A percentile compares a stretch with the other conserved stretches of the same genome.
Conservation (phyloP, 2,329 filamentous ascomycete species). For the Elsinoe perseae region DNA sequence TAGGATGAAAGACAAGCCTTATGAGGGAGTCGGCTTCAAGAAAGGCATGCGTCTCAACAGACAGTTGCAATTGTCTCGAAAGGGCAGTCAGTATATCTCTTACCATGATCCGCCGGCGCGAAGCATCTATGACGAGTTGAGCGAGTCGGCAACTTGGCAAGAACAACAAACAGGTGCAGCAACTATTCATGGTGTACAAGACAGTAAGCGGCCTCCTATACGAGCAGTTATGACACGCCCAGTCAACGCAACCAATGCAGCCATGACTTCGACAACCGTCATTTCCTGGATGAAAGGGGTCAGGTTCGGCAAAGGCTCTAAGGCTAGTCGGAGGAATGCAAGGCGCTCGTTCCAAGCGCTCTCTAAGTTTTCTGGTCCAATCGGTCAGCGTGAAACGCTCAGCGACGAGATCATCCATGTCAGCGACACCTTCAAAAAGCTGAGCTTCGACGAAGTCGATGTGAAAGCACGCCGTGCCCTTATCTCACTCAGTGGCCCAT, state of each 20-base stretch:
- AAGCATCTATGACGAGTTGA: not conserved
- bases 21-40: constrained; percentile 63
- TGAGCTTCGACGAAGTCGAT: constrained; percentile 53
- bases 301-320: constrained; percentile 45
- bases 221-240: constrained; percentile 3
- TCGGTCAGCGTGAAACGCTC: constrained; percentile 40
- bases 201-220: not conserved
- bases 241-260: constrained; percentile 25
- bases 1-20: constrained; percentile 56
- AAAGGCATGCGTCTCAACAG: constrained; percentile 59
- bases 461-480: constrained; percentile 46
- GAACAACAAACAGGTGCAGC: not conserved
- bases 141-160: not conserved
- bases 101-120: constrained; percentile 64
- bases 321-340: constrained; percentile 10
- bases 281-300: constrained; percentile 60
- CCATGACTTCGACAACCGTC: constrained; percentile 46
- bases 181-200: not conserved
- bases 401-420: constrained; percentile 56
- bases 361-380: constrained; percentile 15
- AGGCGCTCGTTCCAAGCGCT: constrained; percentile 15
- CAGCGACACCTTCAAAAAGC: constrained; percentile 53
- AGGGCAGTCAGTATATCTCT: constrained; percentile 75
- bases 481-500: constrained; percentile 53
- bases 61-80: constrained; percentile 66